Conservation (phyloP, 768 basidiomycete genomes). For the Boletus fagicola region DNA sequence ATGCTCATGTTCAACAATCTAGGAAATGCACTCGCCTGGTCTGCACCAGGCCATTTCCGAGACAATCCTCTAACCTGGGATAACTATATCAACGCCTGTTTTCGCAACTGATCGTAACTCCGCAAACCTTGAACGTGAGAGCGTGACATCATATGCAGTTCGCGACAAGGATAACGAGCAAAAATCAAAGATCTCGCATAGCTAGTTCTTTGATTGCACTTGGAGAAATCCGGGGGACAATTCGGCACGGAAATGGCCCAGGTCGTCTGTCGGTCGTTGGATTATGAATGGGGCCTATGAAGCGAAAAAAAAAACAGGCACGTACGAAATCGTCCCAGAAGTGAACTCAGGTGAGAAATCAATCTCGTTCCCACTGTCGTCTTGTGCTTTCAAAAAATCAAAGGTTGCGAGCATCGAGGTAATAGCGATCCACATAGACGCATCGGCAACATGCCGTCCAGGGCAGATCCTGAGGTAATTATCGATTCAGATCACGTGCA, state of each 20-base stretch:
- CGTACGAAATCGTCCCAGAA: constrained; percentile 21
- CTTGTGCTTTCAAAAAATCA: constrained; percentile 21
- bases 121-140: background rate
- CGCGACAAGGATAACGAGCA: background rate
- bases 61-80: background rate
- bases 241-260: constrained; percentile 21
- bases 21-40: constrained; percentile 12
- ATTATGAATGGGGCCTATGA: background rate
- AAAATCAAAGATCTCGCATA: constrained; percentile 6
- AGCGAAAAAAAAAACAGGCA: background rate
- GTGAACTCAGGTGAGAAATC: constrained; percentile 25
- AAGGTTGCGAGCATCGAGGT: constrained; percentile 25
- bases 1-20: background rate
- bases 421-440: constrained; percentile 28
- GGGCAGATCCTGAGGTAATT: constrained; percentile 21
- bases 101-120: background rate
- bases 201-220: constrained; percentile 10
- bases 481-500: background rate
- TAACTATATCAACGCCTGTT: background rate
- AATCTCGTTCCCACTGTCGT: constrained; percentile 25
- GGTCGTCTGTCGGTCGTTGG: constrained; percentile 17
- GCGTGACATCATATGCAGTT: background rate
- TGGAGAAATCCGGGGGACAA: constrained; percentile 18
- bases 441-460: constrained; percentile 22
- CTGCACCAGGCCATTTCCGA: background rate